These are phyloP conservation scores for Aspergillus persii DNA, from an alignment of 2,329 filamentous ascomycete genomes.

Conservation along the genomic window DNA sequence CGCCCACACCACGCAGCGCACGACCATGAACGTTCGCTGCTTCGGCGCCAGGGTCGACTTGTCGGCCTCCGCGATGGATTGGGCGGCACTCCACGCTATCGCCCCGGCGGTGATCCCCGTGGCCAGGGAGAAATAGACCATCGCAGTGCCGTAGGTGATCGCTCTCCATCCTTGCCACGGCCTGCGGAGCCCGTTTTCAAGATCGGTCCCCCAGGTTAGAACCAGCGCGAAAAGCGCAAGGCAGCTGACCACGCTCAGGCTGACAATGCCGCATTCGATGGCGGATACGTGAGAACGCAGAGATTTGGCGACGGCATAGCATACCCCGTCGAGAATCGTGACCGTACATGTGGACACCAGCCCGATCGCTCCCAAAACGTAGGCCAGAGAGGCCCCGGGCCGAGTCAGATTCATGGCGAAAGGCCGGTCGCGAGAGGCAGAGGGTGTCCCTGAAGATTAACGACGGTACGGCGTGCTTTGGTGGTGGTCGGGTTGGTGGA, in stretches of 20 bases:
- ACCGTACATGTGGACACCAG: constrained; percentile 23
- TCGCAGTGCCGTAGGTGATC: constrained; percentile 15
- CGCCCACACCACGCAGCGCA: constrained; percentile 38
- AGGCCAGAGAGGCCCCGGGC: constrained; percentile 9
- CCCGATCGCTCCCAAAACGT: constrained; percentile 25
- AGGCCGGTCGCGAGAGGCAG: neutral
- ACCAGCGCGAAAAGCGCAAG: constrained; percentile 18
- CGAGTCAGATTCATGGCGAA: neutral
- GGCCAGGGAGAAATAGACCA: constrained; percentile 27
- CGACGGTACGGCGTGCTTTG: neutral
- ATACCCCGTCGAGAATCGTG: constrained; percentile 31
- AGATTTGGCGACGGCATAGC: constrained; percentile 22
- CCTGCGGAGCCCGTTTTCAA: constrained; percentile 8
- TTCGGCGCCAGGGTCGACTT: neutral
- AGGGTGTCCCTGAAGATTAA: neutral
- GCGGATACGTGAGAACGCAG: constrained; percentile 14
- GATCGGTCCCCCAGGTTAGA: constrained; percentile 18
- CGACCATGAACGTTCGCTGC: constrained; percentile 25
- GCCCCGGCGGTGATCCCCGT: constrained; percentile 27
- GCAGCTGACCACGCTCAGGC: constrained; percentile 27
- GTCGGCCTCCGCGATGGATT: constrained; percentile 8
- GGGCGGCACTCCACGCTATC: constrained; percentile 22
- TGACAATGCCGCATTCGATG: constrained; percentile 24
- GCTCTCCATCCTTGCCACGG: constrained; percentile 20
- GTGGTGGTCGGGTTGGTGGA: neutral